Base-by-base conservation (phyloP, 495 filamentous ascomycete species). In the Hapsidospora chrysogenum region DNA sequence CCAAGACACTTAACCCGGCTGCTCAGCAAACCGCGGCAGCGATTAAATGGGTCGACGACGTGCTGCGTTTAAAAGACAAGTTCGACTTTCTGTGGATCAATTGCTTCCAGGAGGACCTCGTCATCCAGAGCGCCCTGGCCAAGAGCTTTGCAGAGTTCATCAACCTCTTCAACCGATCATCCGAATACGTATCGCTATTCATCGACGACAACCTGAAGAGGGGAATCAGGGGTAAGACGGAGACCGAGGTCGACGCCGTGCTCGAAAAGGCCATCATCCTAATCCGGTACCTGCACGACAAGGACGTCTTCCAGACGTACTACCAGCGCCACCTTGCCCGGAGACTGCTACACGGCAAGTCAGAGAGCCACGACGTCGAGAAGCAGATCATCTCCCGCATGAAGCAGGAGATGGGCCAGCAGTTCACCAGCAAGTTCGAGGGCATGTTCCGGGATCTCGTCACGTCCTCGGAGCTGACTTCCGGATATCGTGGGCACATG, bases 371-470 rank as follows among this genome's bases (percentile, higher is more conserved):
- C 48, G 85, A 93, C 49, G 78, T 78, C 1, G 89, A 99, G 57
- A 81, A 86, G 48, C 78, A 87, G 42, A 93, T 99, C 78, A 92
- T 96, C 31, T 79, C 75, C 2, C 77, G 87, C 39, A 92, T 99
- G 82, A 94, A 93, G 60, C 67, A 85, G 43, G 86, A 94, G 52
- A 71, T 96, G 31, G 89, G 89, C 20, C 92, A 93, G 43, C 72
- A 80, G 33, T 99, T 99, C 52, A 96, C 92, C 0, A 60, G 72
- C 43, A 87, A 89, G 45, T 68, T 96, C 17, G 89, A 99, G 49
- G 73, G 84, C 35, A 99, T 99, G 89, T 99, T 99, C 54, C 92
- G 80, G 54, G 89, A 99, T 48, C 95, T 99, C 79, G 68, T 78
- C 15, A 64, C 85, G 5, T 93, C 85, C 0, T 78, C 82, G 39